Base-by-base conservation (phyloP, 805 yeast species). In the Candida ficus region DNA sequence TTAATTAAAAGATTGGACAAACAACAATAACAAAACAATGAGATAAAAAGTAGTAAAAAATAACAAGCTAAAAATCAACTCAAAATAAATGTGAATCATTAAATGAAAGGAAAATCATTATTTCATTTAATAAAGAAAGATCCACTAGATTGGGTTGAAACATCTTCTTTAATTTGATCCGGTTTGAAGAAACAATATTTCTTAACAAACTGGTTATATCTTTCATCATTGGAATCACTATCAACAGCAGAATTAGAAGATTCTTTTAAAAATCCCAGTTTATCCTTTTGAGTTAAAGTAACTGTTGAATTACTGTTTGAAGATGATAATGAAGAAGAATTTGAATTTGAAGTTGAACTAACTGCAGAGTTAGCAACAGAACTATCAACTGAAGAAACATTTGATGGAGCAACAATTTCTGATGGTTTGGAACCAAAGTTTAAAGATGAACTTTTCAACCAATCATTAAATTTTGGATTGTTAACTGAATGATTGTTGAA, bases 171-270 rank as follows among this genome's bases (percentile, higher is more conserved):
- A 7, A 44, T 30, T 18, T 44, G 48, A 18, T 47, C 56, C 25
- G 54, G 46, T 20, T 50, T 52, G 45, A 45, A 55, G 39, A 52
- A 55, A 38, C 60, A 55, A 33, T 53, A 55, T 40, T 53, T 53
- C 30, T 53, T 52, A 44, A 55, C 45, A 31, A 55, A 53, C 13
- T 51, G 54, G 28, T 52, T 40, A 29, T 54, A 54, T 2, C 50
- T 39, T 20, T 46, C 43, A 29, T 36, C 33, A 10, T 25, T 14
- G n/a, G 30, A 28, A 21, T 31, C 37, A 17, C 25, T 27, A n/a
- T 38, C 29, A 13, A 16, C 29, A 22, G 4, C 33, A 11, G 25
- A 11, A 14, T 6, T 17, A 16, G 30, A 27, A 27, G n/a, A 20
- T 14, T 35, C 35, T 27, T 37, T 26, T 35, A 14, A 31, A 31